Base-by-base conservation (phyloP, 2,329 filamentous ascomycete species). In the Davidsoniella australis region DNA sequence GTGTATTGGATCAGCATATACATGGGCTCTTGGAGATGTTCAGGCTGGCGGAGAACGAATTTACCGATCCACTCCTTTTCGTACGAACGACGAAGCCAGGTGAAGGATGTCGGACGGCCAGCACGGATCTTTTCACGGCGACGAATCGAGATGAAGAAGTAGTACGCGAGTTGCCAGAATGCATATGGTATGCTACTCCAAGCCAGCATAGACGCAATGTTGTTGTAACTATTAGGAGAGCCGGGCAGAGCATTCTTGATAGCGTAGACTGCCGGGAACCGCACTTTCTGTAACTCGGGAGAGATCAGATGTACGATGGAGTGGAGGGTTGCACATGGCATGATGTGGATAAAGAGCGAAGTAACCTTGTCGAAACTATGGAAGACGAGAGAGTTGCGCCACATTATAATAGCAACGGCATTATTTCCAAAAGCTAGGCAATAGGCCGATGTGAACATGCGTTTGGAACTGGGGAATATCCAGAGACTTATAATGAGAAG, bases 321-420 rank as follows among this genome's bases (percentile, higher is more conserved):
- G 64, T 98, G 91, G 10, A 98, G 73, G 1, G 88, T 85, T 5
- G 84, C 89, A 56, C 88, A 94, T 1, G 91, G 91, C 89, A 98
- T 98, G 59, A 98, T 94, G 64, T 98, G 91, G 57, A 98, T 95
- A 67, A 98, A 98, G n/a, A 98, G 73, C 61, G 85, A 91, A 10
- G 88, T 93, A 54, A 96, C 87, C 66, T 98, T 98, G 71, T 98
- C 91, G 65, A 98, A 80, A 61, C 86, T 94, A 69, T 98, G 91
- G 64, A 98, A 98, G 43, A 98, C 91, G 60, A 98, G 76, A 29
- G 88, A 95, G 63, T 98, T 98, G 55, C 91, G 80, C 91, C 91
- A 98, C 88, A 98, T 91, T 61, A 91, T 87, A 62, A 98, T 96
- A 10, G 91, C 91, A 43, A 95, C 80, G 17, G 91, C 91, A 61